Evolutionary conservation across 345 rosid genomes (phyloP).

Genomic region (Populus davidiana): DNA sequence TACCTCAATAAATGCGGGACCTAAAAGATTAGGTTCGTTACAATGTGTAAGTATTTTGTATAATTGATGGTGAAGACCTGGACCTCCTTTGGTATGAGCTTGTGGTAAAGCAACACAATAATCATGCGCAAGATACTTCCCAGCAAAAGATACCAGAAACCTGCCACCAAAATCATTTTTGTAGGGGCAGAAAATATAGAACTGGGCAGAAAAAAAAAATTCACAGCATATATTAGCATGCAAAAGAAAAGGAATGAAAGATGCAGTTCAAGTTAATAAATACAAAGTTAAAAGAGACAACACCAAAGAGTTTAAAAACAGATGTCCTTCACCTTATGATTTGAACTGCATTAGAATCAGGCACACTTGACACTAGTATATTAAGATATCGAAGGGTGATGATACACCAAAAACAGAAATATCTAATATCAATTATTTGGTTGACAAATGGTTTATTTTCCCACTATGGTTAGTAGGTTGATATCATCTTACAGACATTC

Average conservation of each 20-base stretch:
- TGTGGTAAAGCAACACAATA: conserved; percentile 46
- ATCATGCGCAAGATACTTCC: conserved; percentile 71
- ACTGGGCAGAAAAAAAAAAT: background rate
- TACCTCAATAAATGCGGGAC: conserved; percentile 98
- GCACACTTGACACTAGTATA: background rate
- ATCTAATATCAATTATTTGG: background rate
- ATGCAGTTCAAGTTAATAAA: background rate
- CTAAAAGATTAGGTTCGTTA: conserved; percentile 58
- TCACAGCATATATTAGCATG: background rate
- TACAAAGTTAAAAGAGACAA: background rate
- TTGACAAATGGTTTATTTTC: background rate
- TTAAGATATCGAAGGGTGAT: background rate
- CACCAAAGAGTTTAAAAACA: background rate
- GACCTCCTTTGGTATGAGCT: conserved; percentile 34
- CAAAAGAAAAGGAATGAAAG: background rate
- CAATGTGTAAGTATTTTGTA: conserved; percentile 56
- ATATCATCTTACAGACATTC: background rate
- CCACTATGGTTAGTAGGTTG: background rate
- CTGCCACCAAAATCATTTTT: conserved; percentile 42
- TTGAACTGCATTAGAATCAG: background rate
- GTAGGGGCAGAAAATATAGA: background rate
- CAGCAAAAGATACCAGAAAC: conserved; percentile 84
- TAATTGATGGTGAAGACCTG: conserved; percentile 48
- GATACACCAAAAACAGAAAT: background rate
- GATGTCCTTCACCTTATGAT: background rate